phyloP scores from a whole-genome alignment of 495 filamentous ascomycete species.

The Bombardia bombarda region DNA sequence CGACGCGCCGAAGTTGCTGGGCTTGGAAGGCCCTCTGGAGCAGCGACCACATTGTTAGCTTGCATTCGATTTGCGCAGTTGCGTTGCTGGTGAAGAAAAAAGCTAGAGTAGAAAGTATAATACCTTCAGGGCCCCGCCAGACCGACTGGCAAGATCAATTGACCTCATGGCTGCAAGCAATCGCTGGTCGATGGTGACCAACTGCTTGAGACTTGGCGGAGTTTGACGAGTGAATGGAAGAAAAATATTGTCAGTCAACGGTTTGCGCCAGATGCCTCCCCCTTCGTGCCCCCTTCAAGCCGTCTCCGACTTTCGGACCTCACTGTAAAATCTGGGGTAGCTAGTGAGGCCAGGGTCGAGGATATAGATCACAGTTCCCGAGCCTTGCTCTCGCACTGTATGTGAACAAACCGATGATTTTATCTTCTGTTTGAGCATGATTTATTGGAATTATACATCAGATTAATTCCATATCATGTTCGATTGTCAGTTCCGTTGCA shows the following conservation, averaged over 20 bases:
- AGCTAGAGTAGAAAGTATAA: neutral
- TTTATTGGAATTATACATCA: no score
- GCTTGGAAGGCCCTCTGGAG: constrained; percentile 21
- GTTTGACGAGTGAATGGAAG: neutral
- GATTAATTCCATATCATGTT: no score
- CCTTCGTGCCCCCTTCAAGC: neutral
- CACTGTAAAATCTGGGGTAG: constrained; percentile 7
- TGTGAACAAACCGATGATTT: no score
- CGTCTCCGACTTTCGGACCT: constrained; percentile 11
- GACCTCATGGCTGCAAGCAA: constrained; percentile 24
- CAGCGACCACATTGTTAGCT: neutral
- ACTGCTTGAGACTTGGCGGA: constrained; percentile 5
- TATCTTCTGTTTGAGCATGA: no score
- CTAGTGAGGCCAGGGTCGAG: neutral
- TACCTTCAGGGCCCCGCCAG: constrained; percentile 27
- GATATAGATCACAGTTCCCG: neutral
- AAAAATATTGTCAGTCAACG: constrained; percentile 12
- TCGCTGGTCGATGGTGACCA: constrained; percentile 7
- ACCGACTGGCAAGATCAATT: constrained; percentile 32
- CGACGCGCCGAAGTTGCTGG: constrained; percentile 13
- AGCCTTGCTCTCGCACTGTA: neutral
- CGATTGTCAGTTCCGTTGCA: no score
- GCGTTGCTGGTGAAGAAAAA: neutral
- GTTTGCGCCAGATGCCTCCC: constrained; percentile 4
- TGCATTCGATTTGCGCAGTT: neutral